phyloP scores from a whole-genome alignment of 2,329 filamentous ascomycete species.

The Ophiostoma tasmaniense region DNA sequence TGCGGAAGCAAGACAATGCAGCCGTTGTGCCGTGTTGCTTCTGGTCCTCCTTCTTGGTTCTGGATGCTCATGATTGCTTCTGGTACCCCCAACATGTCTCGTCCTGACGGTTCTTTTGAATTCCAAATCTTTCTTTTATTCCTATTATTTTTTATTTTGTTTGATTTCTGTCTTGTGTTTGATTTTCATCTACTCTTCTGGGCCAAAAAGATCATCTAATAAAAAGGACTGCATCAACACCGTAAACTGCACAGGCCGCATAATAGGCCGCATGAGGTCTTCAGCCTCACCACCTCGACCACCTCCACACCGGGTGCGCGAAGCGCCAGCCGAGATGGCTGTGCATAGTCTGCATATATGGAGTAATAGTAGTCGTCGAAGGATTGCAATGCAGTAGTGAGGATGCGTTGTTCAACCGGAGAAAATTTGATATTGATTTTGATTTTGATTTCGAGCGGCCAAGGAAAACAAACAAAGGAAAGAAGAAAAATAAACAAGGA shows the following conservation, averaged over 20 bases:
- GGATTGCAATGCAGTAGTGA: not conserved
- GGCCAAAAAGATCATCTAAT: not conserved
- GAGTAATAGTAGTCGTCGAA: not conserved
- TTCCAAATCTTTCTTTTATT: not conserved
- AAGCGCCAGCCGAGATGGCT: not conserved
- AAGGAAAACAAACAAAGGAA: not conserved
- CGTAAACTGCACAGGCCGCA: not conserved
- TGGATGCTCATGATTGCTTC: not conserved
- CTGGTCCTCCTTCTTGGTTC: not conserved
- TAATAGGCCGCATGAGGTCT: not conserved
- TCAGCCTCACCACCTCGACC: not conserved
- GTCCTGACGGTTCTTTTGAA: not conserved
- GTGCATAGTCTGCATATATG: not conserved
- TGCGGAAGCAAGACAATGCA: not conserved
- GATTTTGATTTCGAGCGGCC: not conserved
- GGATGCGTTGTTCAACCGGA: not conserved
- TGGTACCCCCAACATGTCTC: not conserved
- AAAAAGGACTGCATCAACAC: not conserved
- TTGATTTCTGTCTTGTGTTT: not conserved
- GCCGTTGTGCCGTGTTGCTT: not conserved
- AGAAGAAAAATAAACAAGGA: not conserved
- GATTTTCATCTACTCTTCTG: not conserved
- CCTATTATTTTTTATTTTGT: not conserved
- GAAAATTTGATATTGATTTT: no score
- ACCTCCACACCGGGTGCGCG: not conserved